Conservation (phyloP, 495 filamentous ascomycete genomes). For the Lasiosphaeria hispida region DNA sequence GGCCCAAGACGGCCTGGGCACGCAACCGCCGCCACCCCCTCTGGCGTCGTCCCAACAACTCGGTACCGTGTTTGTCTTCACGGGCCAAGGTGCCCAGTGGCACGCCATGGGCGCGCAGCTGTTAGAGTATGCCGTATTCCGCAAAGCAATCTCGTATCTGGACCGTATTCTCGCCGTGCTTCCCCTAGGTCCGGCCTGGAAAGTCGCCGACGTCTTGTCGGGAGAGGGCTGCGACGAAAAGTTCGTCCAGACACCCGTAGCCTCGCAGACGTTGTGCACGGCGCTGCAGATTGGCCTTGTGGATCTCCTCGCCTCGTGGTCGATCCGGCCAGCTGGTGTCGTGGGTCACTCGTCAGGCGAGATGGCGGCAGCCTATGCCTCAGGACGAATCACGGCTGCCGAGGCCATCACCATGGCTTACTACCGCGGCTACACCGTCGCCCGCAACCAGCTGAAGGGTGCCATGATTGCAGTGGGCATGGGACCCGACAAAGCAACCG, state of each 20-base stretch:
- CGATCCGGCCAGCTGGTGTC: slow-evolving; percentile 45
- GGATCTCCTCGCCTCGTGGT: slow-evolving; percentile 46
- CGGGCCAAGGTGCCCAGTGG: slow-evolving; percentile 48
- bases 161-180: not conserved
- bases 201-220: not conserved
- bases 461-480: too few relatives aligned
- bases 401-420: too few relatives aligned
- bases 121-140: slow-evolving; percentile 13
- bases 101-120: slow-evolving; percentile 48
- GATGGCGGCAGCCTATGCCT: too few relatives aligned
- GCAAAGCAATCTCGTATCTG: not conserved
- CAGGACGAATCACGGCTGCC: too few relatives aligned
- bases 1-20: too few relatives aligned
- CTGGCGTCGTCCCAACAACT: too few relatives aligned
- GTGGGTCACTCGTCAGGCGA: slow-evolving; percentile 62
- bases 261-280: slow-evolving; percentile 43
- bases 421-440: too few relatives aligned
- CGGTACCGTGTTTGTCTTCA: slow-evolving; percentile 34
- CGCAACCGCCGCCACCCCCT: too few relatives aligned
- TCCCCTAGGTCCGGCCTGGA: not conserved
- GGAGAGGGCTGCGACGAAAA: not conserved
- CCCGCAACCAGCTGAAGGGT: too few relatives aligned
- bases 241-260: too few relatives aligned
- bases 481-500: too few relatives aligned
- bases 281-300: slow-evolving; percentile 52